Percentiles rank a stretch among this genome's conserved stretches.
These are phyloP conservation scores for Lentinus brumalis DNA, from an alignment of 768 basidiomycete species.

Conservation along the genomic window DNA sequence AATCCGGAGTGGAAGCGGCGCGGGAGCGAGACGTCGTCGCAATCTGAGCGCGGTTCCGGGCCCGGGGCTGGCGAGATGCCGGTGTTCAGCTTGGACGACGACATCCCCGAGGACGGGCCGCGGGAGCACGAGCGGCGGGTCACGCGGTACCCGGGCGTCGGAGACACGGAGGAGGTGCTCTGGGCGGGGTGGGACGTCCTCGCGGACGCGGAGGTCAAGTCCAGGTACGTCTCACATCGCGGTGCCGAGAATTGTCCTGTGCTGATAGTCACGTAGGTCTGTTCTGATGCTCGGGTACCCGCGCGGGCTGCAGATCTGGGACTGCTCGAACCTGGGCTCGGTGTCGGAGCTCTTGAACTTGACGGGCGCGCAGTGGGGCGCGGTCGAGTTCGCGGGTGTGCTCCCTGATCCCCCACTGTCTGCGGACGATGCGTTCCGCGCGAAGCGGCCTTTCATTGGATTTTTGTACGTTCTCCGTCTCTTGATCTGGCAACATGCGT, in stretches of 20 bases:
- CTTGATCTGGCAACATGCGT: not conserved
- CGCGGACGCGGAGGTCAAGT: conserved; percentile 7
- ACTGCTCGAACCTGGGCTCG: conserved; percentile 53
- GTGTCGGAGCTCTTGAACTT: conserved; percentile 59
- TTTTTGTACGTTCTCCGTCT: conserved; percentile 33
- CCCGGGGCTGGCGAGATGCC: conserved; percentile 18
- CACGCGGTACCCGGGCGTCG: conserved; percentile 31
- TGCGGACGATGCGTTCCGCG: conserved; percentile 31
- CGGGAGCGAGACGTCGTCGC: conserved; percentile 18
- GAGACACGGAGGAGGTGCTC: conserved; percentile 37
- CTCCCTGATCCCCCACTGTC: conserved; percentile 36
- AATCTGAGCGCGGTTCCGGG: not conserved
- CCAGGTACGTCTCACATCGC: conserved; percentile 23
- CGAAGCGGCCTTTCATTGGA: conserved; percentile 38
- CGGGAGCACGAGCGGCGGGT: conserved; percentile 12
- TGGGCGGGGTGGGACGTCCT: conserved; percentile 51
- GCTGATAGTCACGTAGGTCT: not conserved
- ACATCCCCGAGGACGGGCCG: conserved; percentile 18
- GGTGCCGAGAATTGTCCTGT: not conserved
- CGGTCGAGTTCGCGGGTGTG: conserved; percentile 41
- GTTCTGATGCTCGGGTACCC: conserved; percentile 57
- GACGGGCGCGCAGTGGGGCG: conserved; percentile 37
- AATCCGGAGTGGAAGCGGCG: conserved; percentile 21
- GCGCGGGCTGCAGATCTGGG: conserved; percentile 62
- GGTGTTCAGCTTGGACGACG: conserved; percentile 32